Conservation (phyloP, 163 green algal species). For the Trebouxiophyceae sp. region DNA sequence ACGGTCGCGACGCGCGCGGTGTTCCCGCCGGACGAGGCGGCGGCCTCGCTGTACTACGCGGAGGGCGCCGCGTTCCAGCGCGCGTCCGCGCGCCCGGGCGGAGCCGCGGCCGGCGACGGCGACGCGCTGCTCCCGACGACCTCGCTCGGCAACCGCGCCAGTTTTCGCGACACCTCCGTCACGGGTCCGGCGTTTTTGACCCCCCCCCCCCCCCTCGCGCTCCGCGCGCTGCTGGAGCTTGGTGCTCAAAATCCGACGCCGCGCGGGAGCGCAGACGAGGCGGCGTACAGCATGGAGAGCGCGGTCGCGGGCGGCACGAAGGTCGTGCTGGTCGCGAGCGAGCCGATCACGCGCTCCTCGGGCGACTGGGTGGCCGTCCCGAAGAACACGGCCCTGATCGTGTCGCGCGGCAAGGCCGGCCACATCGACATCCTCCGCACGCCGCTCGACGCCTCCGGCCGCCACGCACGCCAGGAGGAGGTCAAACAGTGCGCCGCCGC, state of each 20-base stretch:
- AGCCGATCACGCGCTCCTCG: constrained; percentile 78
- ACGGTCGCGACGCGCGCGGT: constrained; percentile 87
- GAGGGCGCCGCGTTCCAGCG: constrained; percentile 41
- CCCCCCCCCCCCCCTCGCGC: no score
- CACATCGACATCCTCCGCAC: constrained; percentile 76
- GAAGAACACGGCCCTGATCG: constrained; percentile 56
- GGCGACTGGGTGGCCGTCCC: constrained; percentile 76
- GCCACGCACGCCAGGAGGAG: constrained; percentile 40
- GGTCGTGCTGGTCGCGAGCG: constrained; percentile 81
- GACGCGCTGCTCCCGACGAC: no score
- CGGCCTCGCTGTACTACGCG: constrained; percentile 91
- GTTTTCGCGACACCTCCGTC: no score
- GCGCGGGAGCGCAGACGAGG: neutral
- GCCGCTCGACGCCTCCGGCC: constrained; percentile 26
- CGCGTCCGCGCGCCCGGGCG: constrained; percentile 25
- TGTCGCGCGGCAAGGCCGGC: constrained; percentile 74
- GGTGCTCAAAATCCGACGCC: no score
- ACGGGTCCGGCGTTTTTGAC: no score
- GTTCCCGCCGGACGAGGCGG: constrained; percentile 28
- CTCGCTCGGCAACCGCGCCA: no score
- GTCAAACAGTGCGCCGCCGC: constrained; percentile 2
- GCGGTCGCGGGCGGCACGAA: constrained; percentile 31
- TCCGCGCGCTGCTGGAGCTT: no score
- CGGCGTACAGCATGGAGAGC: neutral
- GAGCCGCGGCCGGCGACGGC: no score